Conservation (phyloP, 495 filamentous ascomycete genomes). For the Melanomma pulvis-pyrius region DNA sequence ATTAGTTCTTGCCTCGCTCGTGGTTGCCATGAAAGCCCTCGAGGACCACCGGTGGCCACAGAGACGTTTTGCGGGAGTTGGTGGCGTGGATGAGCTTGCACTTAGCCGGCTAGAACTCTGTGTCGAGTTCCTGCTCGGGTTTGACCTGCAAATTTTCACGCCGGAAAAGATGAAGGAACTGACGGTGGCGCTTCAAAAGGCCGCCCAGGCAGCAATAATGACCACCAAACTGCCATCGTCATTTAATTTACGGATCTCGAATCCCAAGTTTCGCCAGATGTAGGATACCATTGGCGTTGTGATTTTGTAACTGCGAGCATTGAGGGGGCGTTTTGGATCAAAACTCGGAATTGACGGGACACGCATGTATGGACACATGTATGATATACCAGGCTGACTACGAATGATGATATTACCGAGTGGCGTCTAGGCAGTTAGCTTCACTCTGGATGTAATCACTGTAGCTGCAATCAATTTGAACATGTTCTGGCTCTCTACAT, state of each 20-base stretch:
- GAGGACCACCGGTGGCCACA: constrained; percentile 90
- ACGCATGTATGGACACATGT: background rate
- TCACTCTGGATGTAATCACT: background rate
- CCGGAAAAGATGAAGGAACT: constrained; percentile 22
- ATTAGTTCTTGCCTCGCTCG: constrained; percentile 77
- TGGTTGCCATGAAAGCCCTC: constrained; percentile 88
- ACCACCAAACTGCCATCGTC: constrained; percentile 20
- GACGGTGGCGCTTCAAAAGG: constrained; percentile 34
- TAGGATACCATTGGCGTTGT: background rate
- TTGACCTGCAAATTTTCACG: constrained; percentile 42
- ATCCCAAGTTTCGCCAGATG: background rate
- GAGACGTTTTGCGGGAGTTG: constrained; percentile 80
- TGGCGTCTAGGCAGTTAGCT: background rate
- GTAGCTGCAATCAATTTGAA: background rate
- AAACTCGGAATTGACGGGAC: background rate
- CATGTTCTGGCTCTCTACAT: background rate
- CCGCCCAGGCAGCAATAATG: constrained; percentile 30
- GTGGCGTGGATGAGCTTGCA: constrained; percentile 80
- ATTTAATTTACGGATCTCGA: constrained; percentile 23
- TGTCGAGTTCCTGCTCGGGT: constrained; percentile 45
- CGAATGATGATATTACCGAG: background rate
- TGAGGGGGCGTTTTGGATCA: background rate
- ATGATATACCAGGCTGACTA: background rate
- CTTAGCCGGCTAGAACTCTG: constrained; percentile 84
- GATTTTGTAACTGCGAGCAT: background rate